A percentile compares a stretch with the other conserved stretches of the same genome.
phyloP scores from a whole-genome alignment of 75 land plant species.

The Cryptomeria japonica region DNA sequence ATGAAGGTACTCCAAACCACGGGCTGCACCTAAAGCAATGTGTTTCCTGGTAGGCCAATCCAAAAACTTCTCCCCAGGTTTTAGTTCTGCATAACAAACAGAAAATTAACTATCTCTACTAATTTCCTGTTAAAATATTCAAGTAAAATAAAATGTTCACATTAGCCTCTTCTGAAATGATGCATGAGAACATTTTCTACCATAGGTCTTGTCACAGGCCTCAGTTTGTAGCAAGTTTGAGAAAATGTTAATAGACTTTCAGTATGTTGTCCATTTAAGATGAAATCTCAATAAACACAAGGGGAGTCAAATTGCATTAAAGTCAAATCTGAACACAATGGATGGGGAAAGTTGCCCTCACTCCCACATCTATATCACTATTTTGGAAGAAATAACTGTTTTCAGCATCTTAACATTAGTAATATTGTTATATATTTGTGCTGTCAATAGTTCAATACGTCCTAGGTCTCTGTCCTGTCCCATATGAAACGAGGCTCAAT shows the following conservation, averaged over 20 bases:
- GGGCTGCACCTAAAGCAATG: slow-evolving; percentile 76
- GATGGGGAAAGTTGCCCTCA: too few species aligned
- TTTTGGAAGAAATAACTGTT: too few species aligned
- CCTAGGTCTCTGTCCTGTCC: too few species aligned
- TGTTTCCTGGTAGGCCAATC: slow-evolving; percentile 69
- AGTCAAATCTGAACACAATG: too few species aligned
- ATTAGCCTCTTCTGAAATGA: not conserved
- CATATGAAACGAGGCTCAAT: too few species aligned
- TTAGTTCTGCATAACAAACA: slow-evolving; percentile 42
- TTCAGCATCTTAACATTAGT: too few species aligned
- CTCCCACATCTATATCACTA: too few species aligned
- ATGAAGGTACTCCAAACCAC: slow-evolving; percentile 85
- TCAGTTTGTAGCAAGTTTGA: not conserved
- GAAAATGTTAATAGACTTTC: not conserved
- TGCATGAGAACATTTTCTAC: not conserved
- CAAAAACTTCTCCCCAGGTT: slow-evolving; percentile 56
- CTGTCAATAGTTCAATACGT: too few species aligned
- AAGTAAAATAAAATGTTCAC: not conserved
- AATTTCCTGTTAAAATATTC: not conserved
- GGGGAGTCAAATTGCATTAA: not conserved
- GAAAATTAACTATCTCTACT: not conserved
- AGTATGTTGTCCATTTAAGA: not conserved
- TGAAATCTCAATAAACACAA: not conserved
- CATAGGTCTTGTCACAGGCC: not conserved
- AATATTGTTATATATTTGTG: too few species aligned